These are phyloP conservation scores for Arachnomyces sp. DNA, from an alignment of 2,329 filamentous ascomycete species.

Conservation along the genomic window DNA sequence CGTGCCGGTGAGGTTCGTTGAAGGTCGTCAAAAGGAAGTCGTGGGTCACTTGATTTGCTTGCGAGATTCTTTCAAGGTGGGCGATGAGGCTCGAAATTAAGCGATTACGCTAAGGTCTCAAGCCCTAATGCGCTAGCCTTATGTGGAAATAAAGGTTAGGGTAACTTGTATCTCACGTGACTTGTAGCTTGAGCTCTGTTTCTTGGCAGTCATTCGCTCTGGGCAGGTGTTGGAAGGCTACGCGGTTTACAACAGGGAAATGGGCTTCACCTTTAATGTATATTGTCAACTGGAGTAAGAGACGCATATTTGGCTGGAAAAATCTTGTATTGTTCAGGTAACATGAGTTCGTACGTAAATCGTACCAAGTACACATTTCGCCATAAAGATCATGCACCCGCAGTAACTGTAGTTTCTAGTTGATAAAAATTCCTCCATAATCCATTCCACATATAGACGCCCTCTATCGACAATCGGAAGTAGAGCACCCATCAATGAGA, in stretches of 20 bases:
- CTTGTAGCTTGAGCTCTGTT: slow-evolving; percentile 22
- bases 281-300: no score
- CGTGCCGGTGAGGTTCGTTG: slow-evolving; percentile 30
- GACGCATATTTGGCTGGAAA: no score
- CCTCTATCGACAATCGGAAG: not conserved
- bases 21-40: slow-evolving; percentile 13
- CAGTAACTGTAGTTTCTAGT: no score
- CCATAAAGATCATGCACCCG: no score
- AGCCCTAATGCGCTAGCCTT: slow-evolving; percentile 29
- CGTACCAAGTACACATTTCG: no score
- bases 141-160: slow-evolving; percentile 13
- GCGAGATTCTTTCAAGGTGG: slow-evolving; percentile 21
- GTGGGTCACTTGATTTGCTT: not conserved
- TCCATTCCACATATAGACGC: not conserved
- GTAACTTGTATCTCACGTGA: not conserved
- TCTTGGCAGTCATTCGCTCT: no score
- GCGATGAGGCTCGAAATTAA: slow-evolving; percentile 34
- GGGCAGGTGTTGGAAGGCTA: no score
- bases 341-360: no score
- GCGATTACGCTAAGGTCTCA: slow-evolving; percentile 30
- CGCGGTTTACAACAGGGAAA: no score
- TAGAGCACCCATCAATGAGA: not conserved
- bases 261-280: no score
- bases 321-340: no score
- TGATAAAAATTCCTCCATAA: no score